These are phyloP conservation scores for Vigna nakashimae DNA, from an alignment of 306 rosid species.

Conservation along the genomic window DNA sequence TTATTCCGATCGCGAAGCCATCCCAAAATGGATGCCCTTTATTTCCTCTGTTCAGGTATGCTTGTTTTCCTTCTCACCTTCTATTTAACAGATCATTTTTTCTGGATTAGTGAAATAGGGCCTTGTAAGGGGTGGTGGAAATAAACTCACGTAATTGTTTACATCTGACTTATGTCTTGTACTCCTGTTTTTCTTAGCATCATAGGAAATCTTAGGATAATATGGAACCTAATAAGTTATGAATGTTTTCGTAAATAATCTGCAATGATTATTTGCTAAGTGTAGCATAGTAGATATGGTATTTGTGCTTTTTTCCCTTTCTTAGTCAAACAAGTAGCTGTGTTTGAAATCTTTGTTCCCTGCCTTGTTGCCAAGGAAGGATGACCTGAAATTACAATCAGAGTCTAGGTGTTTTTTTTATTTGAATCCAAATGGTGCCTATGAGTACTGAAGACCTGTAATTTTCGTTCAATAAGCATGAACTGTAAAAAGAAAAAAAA, in stretches of 20 bases:
- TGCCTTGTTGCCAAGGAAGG: slow-evolving; percentile 16
- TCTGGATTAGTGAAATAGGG: neutral
- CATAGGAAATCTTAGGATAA: neutral
- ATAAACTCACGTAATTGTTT: neutral
- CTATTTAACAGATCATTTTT: neutral
- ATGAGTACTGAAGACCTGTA: slow-evolving; percentile 1
- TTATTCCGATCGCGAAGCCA: slow-evolving; percentile 93
- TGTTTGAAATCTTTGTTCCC: neutral
- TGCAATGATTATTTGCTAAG: slow-evolving; percentile 20
- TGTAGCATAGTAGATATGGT: neutral
- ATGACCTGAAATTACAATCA: slow-evolving; percentile 11
- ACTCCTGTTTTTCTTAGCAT: neutral
- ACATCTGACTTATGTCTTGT: slow-evolving; percentile 1
- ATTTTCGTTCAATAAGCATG: slow-evolving; percentile 24
- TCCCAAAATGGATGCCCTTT: slow-evolving; percentile 95
- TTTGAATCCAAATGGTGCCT: slow-evolving; percentile 19
- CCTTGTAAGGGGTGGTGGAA: neutral
- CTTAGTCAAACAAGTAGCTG: slow-evolving; percentile 28
- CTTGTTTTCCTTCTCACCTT: slow-evolving; percentile 21
- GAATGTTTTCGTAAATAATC: neutral
- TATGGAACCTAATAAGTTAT: slow-evolving; percentile 6
- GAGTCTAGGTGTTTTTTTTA: slow-evolving; percentile 23
- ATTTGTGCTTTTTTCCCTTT: slow-evolving; percentile 28
- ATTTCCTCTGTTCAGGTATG: slow-evolving; percentile 84
- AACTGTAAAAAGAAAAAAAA: neutral